Percentiles rank a stretch among this genome's conserved stretches.
phyloP scores from a whole-genome alignment of 2,329 filamentous ascomycete species.

The Cadophora malorum region DNA sequence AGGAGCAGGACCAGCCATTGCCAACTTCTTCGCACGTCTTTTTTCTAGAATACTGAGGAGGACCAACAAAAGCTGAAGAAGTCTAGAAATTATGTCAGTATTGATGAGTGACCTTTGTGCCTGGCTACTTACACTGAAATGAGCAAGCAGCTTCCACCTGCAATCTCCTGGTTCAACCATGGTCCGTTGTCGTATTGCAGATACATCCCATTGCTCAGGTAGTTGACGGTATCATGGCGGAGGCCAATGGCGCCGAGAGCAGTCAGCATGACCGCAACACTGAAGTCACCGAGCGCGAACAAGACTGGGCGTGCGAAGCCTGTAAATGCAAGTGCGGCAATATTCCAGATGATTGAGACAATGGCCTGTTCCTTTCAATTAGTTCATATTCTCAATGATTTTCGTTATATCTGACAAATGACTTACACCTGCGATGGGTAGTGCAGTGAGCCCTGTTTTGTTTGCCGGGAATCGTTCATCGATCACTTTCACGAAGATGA shows the following conservation, averaged over 20 bases:
- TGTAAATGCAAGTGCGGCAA: not conserved
- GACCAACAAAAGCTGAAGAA: constrained; percentile 13
- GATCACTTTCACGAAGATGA: constrained; percentile 9
- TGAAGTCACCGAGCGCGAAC: constrained; percentile 5
- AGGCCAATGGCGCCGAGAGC: constrained; percentile 12
- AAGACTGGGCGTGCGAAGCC: not conserved
- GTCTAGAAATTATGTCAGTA: constrained; percentile 10
- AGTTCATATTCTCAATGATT: not conserved
- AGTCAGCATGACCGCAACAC: not conserved
- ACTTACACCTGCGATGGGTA: constrained; percentile 17
- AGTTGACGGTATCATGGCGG: constrained; percentile 13
- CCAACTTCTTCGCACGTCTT: constrained; percentile 3
- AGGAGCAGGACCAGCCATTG: not conserved
- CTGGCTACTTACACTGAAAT: constrained; percentile 15
- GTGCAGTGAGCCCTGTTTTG: constrained; percentile 15
- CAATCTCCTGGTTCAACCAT: constrained; percentile 4
- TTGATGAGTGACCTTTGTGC: too few species aligned
- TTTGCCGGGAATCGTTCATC: constrained; percentile 7
- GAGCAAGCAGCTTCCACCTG: constrained; percentile 16
- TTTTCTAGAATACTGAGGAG: constrained; percentile 14
- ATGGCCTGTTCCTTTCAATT: constrained; percentile 1
- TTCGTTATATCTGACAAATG: not conserved
- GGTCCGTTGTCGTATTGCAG: not conserved
- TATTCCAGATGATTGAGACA: constrained; percentile 10
- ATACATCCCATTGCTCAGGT: constrained; percentile 18